These are phyloP conservation scores for Amylostereum chailletii DNA, from an alignment of 1,284 basidiomycete species.

Conservation along the genomic window DNA sequence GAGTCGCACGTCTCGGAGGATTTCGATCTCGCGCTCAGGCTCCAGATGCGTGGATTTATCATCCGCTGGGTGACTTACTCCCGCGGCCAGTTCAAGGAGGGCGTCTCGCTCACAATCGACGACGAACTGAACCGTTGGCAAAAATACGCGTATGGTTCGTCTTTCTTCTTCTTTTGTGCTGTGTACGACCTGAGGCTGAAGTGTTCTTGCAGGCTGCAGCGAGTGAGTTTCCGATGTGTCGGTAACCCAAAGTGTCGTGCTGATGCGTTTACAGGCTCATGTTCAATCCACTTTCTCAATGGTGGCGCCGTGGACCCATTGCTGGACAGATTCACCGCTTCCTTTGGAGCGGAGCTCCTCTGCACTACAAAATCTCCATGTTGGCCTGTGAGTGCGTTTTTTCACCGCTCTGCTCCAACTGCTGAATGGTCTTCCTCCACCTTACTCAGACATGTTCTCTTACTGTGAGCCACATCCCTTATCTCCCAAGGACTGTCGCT, in stretches of 20 bases:
- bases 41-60: conserved; percentile 41
- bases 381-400: conserved; percentile 21
- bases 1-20: conserved; percentile 54
- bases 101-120: conserved; percentile 44
- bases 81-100: conserved; percentile 46
- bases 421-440: no score
- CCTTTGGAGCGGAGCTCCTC: conserved; percentile 29
- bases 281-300: conserved; percentile 38
- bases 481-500: neutral
- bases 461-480: conserved; percentile 24
- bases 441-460: conserved; percentile 29
- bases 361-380: conserved; percentile 37
- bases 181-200: conserved; percentile 11
- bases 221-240: conserved; percentile 14
- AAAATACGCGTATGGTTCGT: conserved; percentile 44
- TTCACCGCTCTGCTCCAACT: neutral
- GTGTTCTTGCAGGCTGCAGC: conserved; percentile 18
- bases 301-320: conserved; percentile 41
- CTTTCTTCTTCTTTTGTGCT: conserved; percentile 25
- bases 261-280: conserved; percentile 17
- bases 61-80: conserved; percentile 51
- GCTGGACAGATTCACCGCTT: conserved; percentile 38
- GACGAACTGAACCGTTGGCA: conserved; percentile 52
- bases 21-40: conserved; percentile 45
- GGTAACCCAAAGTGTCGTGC: neutral